Evolutionary conservation across 305 asterid species (phyloP).

Genomic region (Solanum hybrid): DNA sequence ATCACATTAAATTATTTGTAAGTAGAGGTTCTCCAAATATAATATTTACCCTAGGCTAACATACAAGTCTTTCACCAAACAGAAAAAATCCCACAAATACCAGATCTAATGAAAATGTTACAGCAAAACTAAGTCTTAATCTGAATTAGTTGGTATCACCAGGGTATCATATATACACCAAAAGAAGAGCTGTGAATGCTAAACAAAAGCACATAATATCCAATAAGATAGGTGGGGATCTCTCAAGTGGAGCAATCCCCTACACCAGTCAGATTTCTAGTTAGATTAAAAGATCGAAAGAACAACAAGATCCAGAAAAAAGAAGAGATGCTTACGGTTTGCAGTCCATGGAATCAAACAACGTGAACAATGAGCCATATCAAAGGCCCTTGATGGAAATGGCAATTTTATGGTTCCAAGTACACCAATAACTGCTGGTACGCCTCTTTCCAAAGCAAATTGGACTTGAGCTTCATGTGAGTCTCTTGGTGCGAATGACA

Average conservation of each 20-base stretch:
- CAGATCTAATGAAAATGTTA: background rate
- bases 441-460: constrained; percentile 39
- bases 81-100: background rate
- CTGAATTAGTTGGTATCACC: background rate
- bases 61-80: background rate
- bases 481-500: constrained; percentile 46
- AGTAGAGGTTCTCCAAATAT: background rate
- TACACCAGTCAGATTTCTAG: background rate
- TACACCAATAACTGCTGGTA: constrained; percentile 38
- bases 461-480: constrained; percentile 42
- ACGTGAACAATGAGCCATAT: constrained; percentile 40
- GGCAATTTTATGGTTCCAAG: constrained; percentile 38
- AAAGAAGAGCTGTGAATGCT: background rate
- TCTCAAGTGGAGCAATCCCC: background rate
- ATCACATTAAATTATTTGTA: background rate
- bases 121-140: background rate
- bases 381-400: constrained; percentile 36
- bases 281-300: background rate
- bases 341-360: constrained; percentile 36
- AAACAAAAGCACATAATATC: background rate
- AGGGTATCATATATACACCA: background rate
- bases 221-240: background rate
- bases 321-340: constrained; percentile 18
- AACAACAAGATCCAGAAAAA: background rate
- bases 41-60: background rate